Base-by-base conservation (phyloP, 345 rosid genomes). In the Eucalyptus tenuipes region DNA sequence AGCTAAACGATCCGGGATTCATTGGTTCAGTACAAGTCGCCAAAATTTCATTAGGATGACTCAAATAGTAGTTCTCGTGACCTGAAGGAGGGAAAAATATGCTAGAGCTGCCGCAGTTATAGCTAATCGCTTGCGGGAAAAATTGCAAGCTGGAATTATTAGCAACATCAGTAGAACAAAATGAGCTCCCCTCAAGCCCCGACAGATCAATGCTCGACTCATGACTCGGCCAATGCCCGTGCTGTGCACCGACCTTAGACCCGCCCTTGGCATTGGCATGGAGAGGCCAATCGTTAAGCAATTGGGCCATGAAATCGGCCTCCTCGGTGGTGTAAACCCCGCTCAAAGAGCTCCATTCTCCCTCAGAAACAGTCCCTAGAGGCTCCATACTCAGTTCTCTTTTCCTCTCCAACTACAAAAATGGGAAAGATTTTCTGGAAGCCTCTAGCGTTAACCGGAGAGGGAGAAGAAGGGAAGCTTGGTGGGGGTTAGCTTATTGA, bases 281-380 rank as follows among this genome's bases (percentile, higher is more conserved):
- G 75, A 88, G 61, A 7, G 92, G 90, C 88, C 80, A 91, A 49
- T 91, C 90, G 6, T 91, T 92, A 20, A 95, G 95, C 91, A 96
- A 91, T 45, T 95, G 94, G 52, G 94, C 94, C 96, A 96, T 92
- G 94, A 97, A 95, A 75, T 97, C 95, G 48, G 94, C 93, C 91
- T 97, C 99, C 85, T 97, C 98, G 55, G 90, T 87, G 50, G 97
- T 91, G 85, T 89, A 92, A 89, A 93, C 91, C 68, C 94, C 98
- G 37, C 93, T 89, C 8, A 95, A 91, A 88, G 91, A 91, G 87
- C 93, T 92, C 98, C 99, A 95, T 47, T 95, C 96, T 85, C 94
- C 94, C 57, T 91, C 95, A n/a, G 89, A 71, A 27, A 50, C 37
- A 53, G 89, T 82, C 25, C 64, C 88, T 42, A 86, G 45, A 12